Evolutionary conservation across 2,329 filamentous ascomycete species (phyloP).

Genomic region (Aspergillus sclerotialis): DNA sequence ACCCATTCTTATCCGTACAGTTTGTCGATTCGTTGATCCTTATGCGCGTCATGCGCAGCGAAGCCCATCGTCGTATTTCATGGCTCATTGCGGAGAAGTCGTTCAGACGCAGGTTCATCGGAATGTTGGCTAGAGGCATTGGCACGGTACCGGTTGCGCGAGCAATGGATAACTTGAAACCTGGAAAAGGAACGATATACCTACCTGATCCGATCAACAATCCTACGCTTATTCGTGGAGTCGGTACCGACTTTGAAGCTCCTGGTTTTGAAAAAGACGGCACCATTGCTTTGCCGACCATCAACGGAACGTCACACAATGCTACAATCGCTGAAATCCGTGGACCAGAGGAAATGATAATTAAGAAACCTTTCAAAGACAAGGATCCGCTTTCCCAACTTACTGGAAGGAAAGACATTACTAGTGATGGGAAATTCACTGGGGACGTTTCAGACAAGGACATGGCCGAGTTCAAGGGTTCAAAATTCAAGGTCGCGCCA

Average conservation of each 20-base stretch:
- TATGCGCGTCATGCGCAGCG: slow-evolving; percentile 80
- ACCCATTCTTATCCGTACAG: slow-evolving; percentile 36
- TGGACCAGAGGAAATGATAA: slow-evolving; percentile 69
- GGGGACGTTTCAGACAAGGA: slow-evolving; percentile 49
- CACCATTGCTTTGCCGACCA: slow-evolving; percentile 76
- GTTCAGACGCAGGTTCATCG: slow-evolving; percentile 82
- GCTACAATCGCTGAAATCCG: slow-evolving; percentile 77
- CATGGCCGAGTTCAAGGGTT: slow-evolving; percentile 60
- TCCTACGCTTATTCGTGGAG: slow-evolving; percentile 70
- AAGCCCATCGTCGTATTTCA: slow-evolving; percentile 80
- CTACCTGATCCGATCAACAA: slow-evolving; percentile 81
- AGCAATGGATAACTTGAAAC: slow-evolving; percentile 80
- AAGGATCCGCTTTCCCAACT: slow-evolving; percentile 69
- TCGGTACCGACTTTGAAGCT: slow-evolving; percentile 75
- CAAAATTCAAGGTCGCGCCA: slow-evolving; percentile 78
- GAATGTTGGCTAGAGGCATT: slow-evolving; percentile 73
- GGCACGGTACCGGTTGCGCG: slow-evolving; percentile 90
- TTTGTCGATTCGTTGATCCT: slow-evolving; percentile 94
- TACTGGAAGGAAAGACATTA: slow-evolving; percentile 69
- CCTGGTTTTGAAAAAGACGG: slow-evolving; percentile 68
- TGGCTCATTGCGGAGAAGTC: slow-evolving; percentile 95
- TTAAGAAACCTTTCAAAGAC: slow-evolving; percentile 83
- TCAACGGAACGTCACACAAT: slow-evolving; percentile 73
- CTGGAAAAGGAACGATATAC: slow-evolving; percentile 73
- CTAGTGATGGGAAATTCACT: slow-evolving; percentile 57